Base-by-base conservation (phyloP, 495 filamentous ascomycete genomes). In the Annulohypoxylon stygium region DNA sequence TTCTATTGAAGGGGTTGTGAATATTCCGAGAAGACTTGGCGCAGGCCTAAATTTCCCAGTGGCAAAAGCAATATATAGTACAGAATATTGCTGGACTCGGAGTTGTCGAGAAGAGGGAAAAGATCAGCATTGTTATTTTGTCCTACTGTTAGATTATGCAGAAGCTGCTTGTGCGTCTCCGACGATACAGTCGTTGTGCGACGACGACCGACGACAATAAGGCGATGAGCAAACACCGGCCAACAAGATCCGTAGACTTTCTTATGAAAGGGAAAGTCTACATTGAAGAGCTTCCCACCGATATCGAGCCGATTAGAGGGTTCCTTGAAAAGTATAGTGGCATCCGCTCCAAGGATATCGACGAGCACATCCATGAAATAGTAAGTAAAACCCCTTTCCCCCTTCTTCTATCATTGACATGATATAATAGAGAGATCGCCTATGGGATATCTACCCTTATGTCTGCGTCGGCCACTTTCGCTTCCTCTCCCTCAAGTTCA, bases 401-500 rank as follows among this genome's bases (percentile, higher is more conserved):
- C n/a, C n/a, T n/a, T n/a, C n/a, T n/a, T n/a, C n/a, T n/a, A 25
- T 41, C 11, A 37, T 54, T 60, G 47, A 60, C 16, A 34, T 43
- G 14, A 2, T 12, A 34, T 10, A 30, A n/a, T 14, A 87, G 85
- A 81, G 85, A 16, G 82, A 86, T 47, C 76, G 81, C 23, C 80
- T 85, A 25, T 88, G 85, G 79, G 72, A 70, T 2, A 70, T 84
- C 9, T 82, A 77, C 61, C 83, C 83, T 2, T 87, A 87, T 65
- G 84, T 86, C 18, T 89, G 85, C 76, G 82, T 89, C 67, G 87
- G 88, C 4, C 80, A 80, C 26, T 87, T 85, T 75, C 78, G 81
- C 4, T 90, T 89, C 71, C 77, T 88, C 1, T 82, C 83, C 11
- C 74, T 88, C 43, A 79, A 75, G 10, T 78, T 85, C 53, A 60